Evolutionary conservation across 371 early-diverging fungal species (phyloP).

Genomic region (Vairimorpha necatrix): DNA sequence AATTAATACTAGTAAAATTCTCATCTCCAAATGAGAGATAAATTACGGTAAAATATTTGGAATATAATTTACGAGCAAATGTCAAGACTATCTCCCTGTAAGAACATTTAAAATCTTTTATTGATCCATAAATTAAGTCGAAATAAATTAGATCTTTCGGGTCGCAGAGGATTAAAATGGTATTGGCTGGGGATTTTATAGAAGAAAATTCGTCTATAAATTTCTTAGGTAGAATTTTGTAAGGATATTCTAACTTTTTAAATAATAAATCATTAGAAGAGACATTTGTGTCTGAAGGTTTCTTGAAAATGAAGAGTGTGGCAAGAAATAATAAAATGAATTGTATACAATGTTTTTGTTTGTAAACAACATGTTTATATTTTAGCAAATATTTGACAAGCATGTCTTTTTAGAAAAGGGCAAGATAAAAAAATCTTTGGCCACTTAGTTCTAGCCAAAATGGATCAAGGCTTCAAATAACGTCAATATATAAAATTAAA

Average conservation of each 20-base stretch:
- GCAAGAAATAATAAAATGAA: background rate
- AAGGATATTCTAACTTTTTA: background rate
- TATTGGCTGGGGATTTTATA: background rate
- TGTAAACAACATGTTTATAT: background rate
- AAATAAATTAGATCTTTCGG: background rate
- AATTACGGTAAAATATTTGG: slow-evolving; percentile 32
- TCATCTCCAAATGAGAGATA: slow-evolving; percentile 12
- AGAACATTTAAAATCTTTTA: background rate
- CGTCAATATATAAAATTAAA: too few relatives aligned
- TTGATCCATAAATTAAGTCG: background rate
- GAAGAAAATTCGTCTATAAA: background rate
- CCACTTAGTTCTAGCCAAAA: too few relatives aligned
- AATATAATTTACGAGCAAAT: background rate
- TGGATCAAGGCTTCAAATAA: too few relatives aligned
- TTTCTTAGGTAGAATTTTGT: background rate
- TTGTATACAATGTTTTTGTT: background rate
- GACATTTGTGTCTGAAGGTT: background rate
- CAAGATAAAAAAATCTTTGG: too few relatives aligned
- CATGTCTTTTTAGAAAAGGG: too few relatives aligned
- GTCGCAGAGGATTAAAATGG: background rate
- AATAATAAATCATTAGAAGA: background rate
- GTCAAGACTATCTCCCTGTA: background rate
- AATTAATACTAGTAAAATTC: slow-evolving; percentile 7
- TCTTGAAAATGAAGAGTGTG: background rate
- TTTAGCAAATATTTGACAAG: background rate